A percentile compares a stretch with the other conserved stretches of the same genome.
Conservation (phyloP, 345 rosid genomes). For the Hibiscus trionum region DNA sequence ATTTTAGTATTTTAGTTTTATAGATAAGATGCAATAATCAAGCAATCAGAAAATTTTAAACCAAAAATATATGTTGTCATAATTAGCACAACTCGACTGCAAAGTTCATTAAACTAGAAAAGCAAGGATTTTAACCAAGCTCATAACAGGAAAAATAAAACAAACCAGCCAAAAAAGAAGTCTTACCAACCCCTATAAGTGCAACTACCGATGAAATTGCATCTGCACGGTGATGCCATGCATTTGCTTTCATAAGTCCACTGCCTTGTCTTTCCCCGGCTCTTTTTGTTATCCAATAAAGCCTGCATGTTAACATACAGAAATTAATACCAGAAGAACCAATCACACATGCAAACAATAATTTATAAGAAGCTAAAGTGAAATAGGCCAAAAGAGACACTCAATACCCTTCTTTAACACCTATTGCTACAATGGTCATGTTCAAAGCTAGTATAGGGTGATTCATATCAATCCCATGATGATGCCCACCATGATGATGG, state of each 20-base stretch:
- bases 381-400: slow-evolving; percentile 1
- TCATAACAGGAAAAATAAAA: not conserved
- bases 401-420: slow-evolving; percentile 75
- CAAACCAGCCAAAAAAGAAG: slow-evolving; percentile 29
- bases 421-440: slow-evolving; percentile 69
- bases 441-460: slow-evolving; percentile 75
- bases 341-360: slow-evolving; percentile 1
- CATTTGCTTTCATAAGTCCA: slow-evolving; percentile 95
- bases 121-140: not conserved
- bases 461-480: slow-evolving; percentile 67
- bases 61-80: not conserved
- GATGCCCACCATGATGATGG: slow-evolving; percentile 38
- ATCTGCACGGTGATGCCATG: slow-evolving; percentile 99
- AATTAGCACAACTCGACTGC: not conserved
- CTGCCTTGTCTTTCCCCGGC: slow-evolving; percentile 86
- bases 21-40: not conserved
- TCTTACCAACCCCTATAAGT: slow-evolving; percentile 54
- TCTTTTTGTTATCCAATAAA: slow-evolving; percentile 85
- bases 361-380: not conserved
- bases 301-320: slow-evolving; percentile 30
- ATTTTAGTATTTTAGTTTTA: not conserved
- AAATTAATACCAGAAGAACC: not conserved
- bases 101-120: not conserved
- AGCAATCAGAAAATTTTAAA: not conserved
- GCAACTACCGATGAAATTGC: slow-evolving; percentile 90